phyloP scores from a whole-genome alignment of 805 yeast species.

The Saccharomycopsis sp. region DNA sequence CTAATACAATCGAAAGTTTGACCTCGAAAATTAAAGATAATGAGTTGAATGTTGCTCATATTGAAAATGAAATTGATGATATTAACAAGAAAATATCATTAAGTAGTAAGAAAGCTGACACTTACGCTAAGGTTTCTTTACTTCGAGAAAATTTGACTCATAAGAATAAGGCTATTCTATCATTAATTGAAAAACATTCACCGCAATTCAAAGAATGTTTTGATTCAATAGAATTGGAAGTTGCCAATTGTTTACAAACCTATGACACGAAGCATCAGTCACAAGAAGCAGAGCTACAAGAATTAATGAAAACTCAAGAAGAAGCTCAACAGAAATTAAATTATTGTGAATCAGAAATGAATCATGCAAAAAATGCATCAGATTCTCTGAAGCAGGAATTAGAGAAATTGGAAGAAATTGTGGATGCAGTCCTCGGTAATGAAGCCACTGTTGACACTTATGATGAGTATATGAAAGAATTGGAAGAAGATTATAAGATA shows the following conservation, averaged over 20 bases:
- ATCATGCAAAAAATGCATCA: slow-evolving; percentile 19
- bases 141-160: slow-evolving; percentile 34
- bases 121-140: slow-evolving; percentile 46
- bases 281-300: slow-evolving; percentile 17
- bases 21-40: slow-evolving; percentile 32
- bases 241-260: slow-evolving; percentile 16
- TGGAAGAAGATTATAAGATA: slow-evolving; percentile 55
- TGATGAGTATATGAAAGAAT: slow-evolving; percentile 41
- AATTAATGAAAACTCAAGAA: slow-evolving; percentile 19
- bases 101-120: slow-evolving; percentile 52
- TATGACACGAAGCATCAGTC: slow-evolving; percentile 17
- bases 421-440: slow-evolving; percentile 31
- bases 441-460: slow-evolving; percentile 42
- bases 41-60: slow-evolving; percentile 30
- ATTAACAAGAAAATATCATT: slow-evolving; percentile 43
- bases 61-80: slow-evolving; percentile 45
- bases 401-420: slow-evolving; percentile 19
- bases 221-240: slow-evolving; percentile 22
- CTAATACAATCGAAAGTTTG: slow-evolving; percentile 27
- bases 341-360: slow-evolving; percentile 15
- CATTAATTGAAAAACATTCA: slow-evolving; percentile 26
- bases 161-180: slow-evolving; percentile 28
- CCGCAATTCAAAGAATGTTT: slow-evolving; percentile 23
- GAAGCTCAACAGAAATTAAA: slow-evolving; percentile 21
- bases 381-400: slow-evolving; percentile 16